A percentile compares a stretch with the other conserved stretches of the same genome.
phyloP scores from a whole-genome alignment of 2,329 filamentous ascomycete species.

The Aspergillus fumigatus region DNA sequence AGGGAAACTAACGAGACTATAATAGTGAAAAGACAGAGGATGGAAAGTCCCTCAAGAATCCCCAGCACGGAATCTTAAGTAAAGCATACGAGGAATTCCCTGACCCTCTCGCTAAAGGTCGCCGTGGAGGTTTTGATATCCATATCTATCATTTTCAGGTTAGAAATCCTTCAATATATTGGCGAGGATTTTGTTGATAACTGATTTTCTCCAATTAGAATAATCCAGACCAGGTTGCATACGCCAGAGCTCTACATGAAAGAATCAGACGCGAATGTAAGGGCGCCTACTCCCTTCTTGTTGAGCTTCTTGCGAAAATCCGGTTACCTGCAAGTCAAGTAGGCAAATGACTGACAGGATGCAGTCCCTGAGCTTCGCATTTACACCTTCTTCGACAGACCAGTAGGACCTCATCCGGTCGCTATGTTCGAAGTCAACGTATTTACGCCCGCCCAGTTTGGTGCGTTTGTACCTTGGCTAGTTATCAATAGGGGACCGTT shows the following conservation, averaged over 20 bases:
- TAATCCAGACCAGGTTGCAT: constrained; percentile 59
- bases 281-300: constrained; percentile 14
- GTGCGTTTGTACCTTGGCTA: constrained; percentile 82
- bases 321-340: background rate
- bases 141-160: constrained; percentile 77
- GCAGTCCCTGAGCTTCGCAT: constrained; percentile 79
- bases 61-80: constrained; percentile 56
- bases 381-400: constrained; percentile 70
- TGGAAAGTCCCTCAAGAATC: constrained; percentile 73
- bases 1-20: background rate
- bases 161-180: background rate
- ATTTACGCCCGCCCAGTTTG: constrained; percentile 81
- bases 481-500: constrained; percentile 75
- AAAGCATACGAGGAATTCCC: constrained; percentile 66
- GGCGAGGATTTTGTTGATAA: background rate
- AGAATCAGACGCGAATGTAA: constrained; percentile 75
- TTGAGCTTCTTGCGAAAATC: background rate
- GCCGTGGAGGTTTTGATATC: constrained; percentile 72
- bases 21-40: constrained; percentile 60
- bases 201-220: constrained; percentile 32
- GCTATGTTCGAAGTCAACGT: constrained; percentile 93
- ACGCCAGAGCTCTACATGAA: constrained; percentile 69
- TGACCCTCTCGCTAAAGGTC: constrained; percentile 61
- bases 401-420: constrained; percentile 75
- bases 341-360: background rate